Evolutionary conservation across 2,329 filamentous ascomycete genomes (phyloP).

Genomic region (Xylogone sp.): DNA sequence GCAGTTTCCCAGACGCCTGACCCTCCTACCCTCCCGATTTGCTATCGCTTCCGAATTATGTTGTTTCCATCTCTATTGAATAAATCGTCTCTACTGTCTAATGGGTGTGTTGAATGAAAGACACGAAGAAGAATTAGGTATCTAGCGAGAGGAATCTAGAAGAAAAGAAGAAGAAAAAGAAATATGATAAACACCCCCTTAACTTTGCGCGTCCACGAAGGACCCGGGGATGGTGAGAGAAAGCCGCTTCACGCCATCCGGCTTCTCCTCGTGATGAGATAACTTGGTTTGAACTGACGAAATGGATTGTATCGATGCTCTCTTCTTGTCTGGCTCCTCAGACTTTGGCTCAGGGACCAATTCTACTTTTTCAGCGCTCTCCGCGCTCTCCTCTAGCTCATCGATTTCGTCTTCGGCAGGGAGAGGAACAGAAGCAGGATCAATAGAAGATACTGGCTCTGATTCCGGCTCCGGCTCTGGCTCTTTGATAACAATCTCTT

Average conservation of each 20-base stretch:
- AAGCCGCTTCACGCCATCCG: conserved; percentile 25
- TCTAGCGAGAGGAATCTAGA: background rate
- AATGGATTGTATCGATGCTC: conserved; percentile 18
- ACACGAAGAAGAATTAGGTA: no score
- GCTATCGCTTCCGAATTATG: no score
- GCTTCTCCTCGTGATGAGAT: conserved; percentile 19
- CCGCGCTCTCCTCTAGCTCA: background rate
- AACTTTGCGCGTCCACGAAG: conserved; percentile 7
- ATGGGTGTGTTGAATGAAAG: no score
- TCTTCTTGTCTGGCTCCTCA: conserved; percentile 9
- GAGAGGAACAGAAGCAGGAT: no score
- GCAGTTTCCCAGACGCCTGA: no score
- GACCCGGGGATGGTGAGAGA: conserved; percentile 34
- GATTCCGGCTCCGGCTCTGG: no score
- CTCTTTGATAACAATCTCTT: background rate
- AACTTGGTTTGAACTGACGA: conserved; percentile 14
- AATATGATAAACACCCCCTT: no score
- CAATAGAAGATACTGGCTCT: no score
- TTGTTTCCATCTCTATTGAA: no score
- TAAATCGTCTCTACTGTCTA: no score
- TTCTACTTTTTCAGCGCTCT: conserved; percentile 3
- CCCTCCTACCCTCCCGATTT: no score
- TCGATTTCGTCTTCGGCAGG: background rate
- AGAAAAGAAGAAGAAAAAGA: conserved; percentile 6
- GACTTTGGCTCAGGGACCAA: background rate